phyloP scores from a whole-genome alignment of 1,284 basidiomycete species.

The Ganoderma sinense region DNA sequence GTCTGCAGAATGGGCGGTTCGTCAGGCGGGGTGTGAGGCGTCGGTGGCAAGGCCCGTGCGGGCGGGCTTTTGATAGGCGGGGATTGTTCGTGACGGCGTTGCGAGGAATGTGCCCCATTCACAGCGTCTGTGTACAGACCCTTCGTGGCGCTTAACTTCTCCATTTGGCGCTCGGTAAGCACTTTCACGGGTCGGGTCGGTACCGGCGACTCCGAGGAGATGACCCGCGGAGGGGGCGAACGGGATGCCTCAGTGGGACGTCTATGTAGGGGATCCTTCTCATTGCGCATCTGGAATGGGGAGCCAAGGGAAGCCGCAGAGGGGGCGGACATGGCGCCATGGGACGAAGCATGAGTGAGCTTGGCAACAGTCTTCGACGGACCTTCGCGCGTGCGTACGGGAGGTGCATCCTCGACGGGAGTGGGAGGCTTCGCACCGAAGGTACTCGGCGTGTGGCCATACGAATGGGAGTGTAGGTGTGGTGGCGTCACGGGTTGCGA shows the following conservation, averaged over 20 bases:
- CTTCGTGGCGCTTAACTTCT: conserved; percentile 34
- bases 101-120: conserved; percentile 5
- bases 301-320: conserved; percentile 22
- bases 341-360: conserved; percentile 1
- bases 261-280: conserved; percentile 18
- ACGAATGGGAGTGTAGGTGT: conserved; percentile 2
- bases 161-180: conserved; percentile 41
- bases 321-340: not conserved
- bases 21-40: conserved; percentile 4
- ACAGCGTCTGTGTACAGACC: conserved; percentile 8
- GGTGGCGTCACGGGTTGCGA: conserved; percentile 8
- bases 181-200: conserved; percentile 34
- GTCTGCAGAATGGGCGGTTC: conserved; percentile 5
- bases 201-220: conserved; percentile 30
- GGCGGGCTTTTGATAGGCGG: conserved; percentile 20
- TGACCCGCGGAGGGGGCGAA: conserved; percentile 23
- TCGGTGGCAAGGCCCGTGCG: conserved; percentile 6
- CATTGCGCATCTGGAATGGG: conserved; percentile 28
- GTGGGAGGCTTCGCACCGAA: conserved; percentile 26
- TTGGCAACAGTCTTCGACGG: conserved; percentile 8
- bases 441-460: conserved; percentile 16
- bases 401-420: conserved; percentile 24
- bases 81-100: conserved; percentile 21
- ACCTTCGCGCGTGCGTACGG: conserved; percentile 14
- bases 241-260: conserved; percentile 18